Conservation (phyloP, 2,329 filamentous ascomycete genomes). For the Pezicula rhizophila region DNA sequence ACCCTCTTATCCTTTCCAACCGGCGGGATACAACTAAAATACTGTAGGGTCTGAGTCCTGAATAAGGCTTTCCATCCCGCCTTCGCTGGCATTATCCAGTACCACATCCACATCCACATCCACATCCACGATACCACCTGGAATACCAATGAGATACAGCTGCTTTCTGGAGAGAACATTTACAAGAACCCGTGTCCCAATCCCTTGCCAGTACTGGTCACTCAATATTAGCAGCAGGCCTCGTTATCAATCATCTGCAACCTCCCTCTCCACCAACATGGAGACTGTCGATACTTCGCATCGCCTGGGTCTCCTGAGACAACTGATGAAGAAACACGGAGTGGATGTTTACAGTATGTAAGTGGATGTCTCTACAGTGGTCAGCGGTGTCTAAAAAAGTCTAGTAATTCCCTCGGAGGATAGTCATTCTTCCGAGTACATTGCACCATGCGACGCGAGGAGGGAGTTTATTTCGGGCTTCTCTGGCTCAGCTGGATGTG, state of each 20-base stretch:
- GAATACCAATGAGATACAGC: conserved; percentile 10
- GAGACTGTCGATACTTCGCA: conserved; percentile 72
- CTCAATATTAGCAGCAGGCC: neutral
- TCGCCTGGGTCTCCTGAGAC: conserved; percentile 69
- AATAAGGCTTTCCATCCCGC: no score
- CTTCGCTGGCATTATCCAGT: no score
- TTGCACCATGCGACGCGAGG: conserved; percentile 88
- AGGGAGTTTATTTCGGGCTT: conserved; percentile 92
- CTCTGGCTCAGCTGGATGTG: conserved; percentile 89
- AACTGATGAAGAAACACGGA: conserved; percentile 80
- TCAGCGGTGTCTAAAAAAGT: conserved; percentile 18
- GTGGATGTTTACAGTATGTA: conserved; percentile 85
- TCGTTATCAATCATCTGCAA: neutral
- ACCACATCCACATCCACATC: no score
- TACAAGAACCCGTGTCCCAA: neutral
- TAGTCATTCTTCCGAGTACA: conserved; percentile 96
- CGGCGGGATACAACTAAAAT: neutral
- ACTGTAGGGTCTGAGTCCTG: no score
- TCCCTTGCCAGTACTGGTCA: neutral
- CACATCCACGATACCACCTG: neutral
- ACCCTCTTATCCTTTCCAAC: neutral
- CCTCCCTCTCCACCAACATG: conserved; percentile 45
- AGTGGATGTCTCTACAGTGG: conserved; percentile 15
- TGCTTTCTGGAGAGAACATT: conserved; percentile 5
- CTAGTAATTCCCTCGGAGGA: conserved; percentile 94